These are phyloP conservation scores for Nannochloropsis salina DNA, from an alignment of 108 stramenopile genomes.

Conservation along the genomic window DNA sequence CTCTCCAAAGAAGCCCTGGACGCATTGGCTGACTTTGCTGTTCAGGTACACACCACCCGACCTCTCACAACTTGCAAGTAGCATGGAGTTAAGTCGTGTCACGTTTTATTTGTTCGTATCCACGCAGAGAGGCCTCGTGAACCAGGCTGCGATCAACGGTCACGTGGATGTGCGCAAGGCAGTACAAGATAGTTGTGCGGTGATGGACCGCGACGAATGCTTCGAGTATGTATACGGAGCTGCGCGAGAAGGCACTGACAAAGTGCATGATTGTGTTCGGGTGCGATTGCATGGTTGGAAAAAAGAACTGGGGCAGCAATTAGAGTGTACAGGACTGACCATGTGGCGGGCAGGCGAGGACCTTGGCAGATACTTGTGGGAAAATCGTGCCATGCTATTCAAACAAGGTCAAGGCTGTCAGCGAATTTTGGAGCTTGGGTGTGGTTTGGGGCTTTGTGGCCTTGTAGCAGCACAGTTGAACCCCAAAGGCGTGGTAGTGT, in stretches of 20 bases:
- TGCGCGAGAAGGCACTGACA: not conserved
- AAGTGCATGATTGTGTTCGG: not conserved
- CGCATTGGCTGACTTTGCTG: not conserved
- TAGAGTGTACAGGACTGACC: slow-evolving; percentile 8
- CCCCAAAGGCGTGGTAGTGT: not conserved
- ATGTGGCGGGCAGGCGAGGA: slow-evolving; percentile 11
- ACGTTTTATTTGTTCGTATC: too few species aligned
- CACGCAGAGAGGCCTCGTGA: not conserved
- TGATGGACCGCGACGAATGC: slow-evolving; percentile 5
- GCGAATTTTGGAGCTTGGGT: not conserved
- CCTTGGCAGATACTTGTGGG: not conserved
- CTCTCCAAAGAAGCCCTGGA: not conserved
- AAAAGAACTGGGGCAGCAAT: slow-evolving; percentile 2
- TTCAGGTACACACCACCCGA: not conserved
- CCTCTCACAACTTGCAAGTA: too few species aligned
- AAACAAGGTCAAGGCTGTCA: not conserved
- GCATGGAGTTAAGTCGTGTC: too few species aligned
- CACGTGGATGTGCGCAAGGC: not conserved
- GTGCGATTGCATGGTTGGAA: not conserved
- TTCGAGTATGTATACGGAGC: not conserved
- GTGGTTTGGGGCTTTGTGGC: slow-evolving; percentile 17
- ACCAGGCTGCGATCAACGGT: not conserved
- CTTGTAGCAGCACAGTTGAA: not conserved
- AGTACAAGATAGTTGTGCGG: slow-evolving; percentile 5
- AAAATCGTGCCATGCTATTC: not conserved